Evolutionary conservation across 495 filamentous ascomycete species (phyloP).

Genomic region (Penicillium coprophilum): DNA sequence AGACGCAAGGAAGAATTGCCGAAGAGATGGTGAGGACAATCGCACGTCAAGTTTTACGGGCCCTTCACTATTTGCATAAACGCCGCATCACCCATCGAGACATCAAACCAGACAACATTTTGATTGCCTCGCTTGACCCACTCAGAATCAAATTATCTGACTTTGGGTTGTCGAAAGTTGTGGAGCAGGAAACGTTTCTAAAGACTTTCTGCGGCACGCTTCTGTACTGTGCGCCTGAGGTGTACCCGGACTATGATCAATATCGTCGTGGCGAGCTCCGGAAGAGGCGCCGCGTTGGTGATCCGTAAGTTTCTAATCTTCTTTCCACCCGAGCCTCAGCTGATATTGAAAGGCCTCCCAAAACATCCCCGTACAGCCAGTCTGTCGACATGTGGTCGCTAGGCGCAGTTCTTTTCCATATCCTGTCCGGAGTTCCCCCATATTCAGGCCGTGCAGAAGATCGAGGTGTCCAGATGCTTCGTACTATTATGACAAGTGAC

Average conservation of each 20-base stretch:
- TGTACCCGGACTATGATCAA: conserved; percentile 78
- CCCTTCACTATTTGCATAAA: conserved; percentile 82
- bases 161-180: conserved; percentile 92
- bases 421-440: conserved; percentile 72
- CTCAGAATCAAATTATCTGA: conserved; percentile 88
- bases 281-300: conserved; percentile 54
- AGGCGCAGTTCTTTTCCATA: conserved; percentile 83
- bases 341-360: conserved; percentile 37
- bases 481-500: conserved; percentile 74
- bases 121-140: conserved; percentile 70
- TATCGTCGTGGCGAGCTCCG: conserved; percentile 43
- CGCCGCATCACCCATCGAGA: conserved; percentile 92
- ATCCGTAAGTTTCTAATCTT: conserved; percentile 38
- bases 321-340: conserved; percentile 6
- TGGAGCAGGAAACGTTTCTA: conserved; percentile 85
- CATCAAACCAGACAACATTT: conserved; percentile 96
- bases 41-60: conserved; percentile 72
- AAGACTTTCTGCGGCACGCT: conserved; percentile 96
- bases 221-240: conserved; percentile 93
- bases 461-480: conserved; percentile 63
- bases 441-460: conserved; percentile 66
- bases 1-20: conserved; percentile 54
- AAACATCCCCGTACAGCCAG: conserved; percentile 70
- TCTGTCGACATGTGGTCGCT: conserved; percentile 95
- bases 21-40: conserved; percentile 70